A percentile compares a stretch with the other conserved stretches of the same genome.
phyloP scores from a whole-genome alignment of 2,329 filamentous ascomycete genomes.

The Venturia asperata region DNA sequence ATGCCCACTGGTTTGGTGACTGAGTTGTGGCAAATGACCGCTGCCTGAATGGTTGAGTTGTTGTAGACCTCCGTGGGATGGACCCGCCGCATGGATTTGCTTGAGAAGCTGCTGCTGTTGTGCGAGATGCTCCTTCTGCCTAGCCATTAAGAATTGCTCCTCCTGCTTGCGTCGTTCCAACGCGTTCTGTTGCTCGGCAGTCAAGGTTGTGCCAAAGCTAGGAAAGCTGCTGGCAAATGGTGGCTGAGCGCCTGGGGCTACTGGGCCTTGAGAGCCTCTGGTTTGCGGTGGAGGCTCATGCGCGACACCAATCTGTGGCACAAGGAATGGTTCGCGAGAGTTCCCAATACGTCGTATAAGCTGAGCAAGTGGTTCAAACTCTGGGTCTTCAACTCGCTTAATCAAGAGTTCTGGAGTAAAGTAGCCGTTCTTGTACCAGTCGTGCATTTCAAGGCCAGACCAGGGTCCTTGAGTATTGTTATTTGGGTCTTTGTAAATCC shows the following conservation, averaged over 20 bases:
- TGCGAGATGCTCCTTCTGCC: slow-evolving; percentile 87
- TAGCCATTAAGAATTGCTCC: slow-evolving; percentile 93
- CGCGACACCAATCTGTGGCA: slow-evolving; percentile 91
- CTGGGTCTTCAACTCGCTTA: slow-evolving; percentile 85
- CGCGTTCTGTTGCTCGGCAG: slow-evolving; percentile 96
- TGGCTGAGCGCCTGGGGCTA: slow-evolving; percentile 49
- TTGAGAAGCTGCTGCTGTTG: slow-evolving; percentile 73
- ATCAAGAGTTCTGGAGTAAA: slow-evolving; percentile 92
- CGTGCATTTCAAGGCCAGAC: slow-evolving; percentile 96
- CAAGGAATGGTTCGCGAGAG: slow-evolving; percentile 92
- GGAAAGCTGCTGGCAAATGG: slow-evolving; percentile 92
- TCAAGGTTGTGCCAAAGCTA: slow-evolving; percentile 91
- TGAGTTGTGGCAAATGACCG: slow-evolving; percentile 48
- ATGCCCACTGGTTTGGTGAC: slow-evolving; percentile 85
- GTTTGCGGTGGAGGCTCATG: slow-evolving; percentile 61
- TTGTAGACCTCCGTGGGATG: slow-evolving; percentile 59
- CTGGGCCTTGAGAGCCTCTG: slow-evolving; percentile 32
- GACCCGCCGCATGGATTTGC: slow-evolving; percentile 57
- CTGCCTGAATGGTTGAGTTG: slow-evolving; percentile 41
- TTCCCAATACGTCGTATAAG: slow-evolving; percentile 94
- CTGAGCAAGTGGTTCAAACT: slow-evolving; percentile 92
- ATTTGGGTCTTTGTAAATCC: slow-evolving; percentile 95
- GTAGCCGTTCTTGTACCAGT: slow-evolving; percentile 99
- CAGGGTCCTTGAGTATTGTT: slow-evolving; percentile 89
- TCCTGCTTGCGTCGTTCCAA: slow-evolving; percentile 94